Percentiles rank a stretch among this genome's conserved stretches.
Evolutionary conservation across 176 grass and related monocot species (phyloP).

Genomic region (Bromus sterilis): DNA sequence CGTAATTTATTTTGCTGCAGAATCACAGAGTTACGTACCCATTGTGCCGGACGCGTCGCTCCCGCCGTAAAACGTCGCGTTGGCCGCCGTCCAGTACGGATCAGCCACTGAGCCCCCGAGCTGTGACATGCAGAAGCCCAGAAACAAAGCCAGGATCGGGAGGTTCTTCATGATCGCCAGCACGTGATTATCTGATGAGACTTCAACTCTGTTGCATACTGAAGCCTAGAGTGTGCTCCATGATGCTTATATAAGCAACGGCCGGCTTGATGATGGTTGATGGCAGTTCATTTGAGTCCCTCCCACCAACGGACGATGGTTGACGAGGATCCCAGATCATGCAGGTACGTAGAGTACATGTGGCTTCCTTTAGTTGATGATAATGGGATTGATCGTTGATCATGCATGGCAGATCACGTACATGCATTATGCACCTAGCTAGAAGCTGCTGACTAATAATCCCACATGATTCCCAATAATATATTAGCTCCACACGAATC

Average conservation of each 20-base stretch:
- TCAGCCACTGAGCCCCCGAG: not conserved
- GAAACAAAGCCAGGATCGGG: not conserved
- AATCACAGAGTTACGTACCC: not conserved
- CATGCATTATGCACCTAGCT: not conserved
- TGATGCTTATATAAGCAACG: constrained; percentile 23
- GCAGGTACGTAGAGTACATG: not conserved
- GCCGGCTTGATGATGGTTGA: not conserved
- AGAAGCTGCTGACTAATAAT: constrained; percentile 15
- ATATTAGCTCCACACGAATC: not conserved
- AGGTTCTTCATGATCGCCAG: not conserved
- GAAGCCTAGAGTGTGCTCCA: not conserved
- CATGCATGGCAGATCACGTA: not conserved
- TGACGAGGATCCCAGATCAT: constrained; percentile 15
- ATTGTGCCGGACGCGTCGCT: constrained; percentile 42
- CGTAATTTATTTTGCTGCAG: no score
- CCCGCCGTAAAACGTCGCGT: constrained; percentile 46
- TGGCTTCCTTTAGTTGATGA: constrained; percentile 4
- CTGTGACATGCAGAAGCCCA: not conserved
- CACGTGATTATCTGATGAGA: not conserved
- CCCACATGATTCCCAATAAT: not conserved
- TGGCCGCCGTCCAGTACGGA: constrained; percentile 21
- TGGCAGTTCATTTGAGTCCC: not conserved
- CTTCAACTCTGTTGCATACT: not conserved
- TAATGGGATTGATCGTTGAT: not conserved
- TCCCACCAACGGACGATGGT: not conserved